phyloP scores from a whole-genome alignment of 2,329 filamentous ascomycete genomes.

The Ceratocystis cubensis region DNA sequence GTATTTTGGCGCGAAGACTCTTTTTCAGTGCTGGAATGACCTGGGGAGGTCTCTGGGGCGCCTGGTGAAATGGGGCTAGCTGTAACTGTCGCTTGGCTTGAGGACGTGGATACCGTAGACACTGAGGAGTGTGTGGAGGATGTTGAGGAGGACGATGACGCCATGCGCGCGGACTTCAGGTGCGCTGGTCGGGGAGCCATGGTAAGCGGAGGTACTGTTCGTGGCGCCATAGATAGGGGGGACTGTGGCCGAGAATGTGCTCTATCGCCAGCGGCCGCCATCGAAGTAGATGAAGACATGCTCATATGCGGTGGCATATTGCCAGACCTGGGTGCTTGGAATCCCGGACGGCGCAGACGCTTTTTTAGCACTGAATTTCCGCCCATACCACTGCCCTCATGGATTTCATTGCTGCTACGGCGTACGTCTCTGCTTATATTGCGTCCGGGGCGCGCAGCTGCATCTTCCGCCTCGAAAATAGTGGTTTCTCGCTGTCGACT shows the following conservation, averaged over 20 bases:
- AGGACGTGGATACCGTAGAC: constrained; percentile 28
- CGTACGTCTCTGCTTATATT: constrained; percentile 15
- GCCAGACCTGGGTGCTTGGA: constrained; percentile 26
- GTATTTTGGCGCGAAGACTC: not conserved
- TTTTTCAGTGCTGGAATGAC: not conserved
- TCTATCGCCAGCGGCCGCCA: not conserved
- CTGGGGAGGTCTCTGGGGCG: not conserved
- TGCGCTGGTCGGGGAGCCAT: constrained; percentile 19
- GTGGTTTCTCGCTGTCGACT: constrained; percentile 19
- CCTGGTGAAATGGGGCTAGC: not conserved
- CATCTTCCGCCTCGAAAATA: constrained; percentile 20
- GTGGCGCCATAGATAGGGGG: constrained; percentile 13
- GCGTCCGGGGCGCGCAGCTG: constrained; percentile 11
- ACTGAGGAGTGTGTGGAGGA: constrained; percentile 26
- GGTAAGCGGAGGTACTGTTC: constrained; percentile 14
- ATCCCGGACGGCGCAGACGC: constrained; percentile 27
- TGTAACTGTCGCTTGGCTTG: constrained; percentile 26
- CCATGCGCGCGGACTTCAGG: constrained; percentile 11
- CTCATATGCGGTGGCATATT: constrained; percentile 27
- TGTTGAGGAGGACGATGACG: constrained; percentile 27
- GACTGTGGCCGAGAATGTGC: constrained; percentile 12
- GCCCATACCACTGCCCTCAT: constrained; percentile 27
- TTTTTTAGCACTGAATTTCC: constrained; percentile 27
- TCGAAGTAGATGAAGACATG: constrained; percentile 26
- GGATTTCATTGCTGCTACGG: constrained; percentile 25